Conservation (phyloP, 371 early-diverging fungal genomes). For the Syncephalastrum contaminatum region DNA sequence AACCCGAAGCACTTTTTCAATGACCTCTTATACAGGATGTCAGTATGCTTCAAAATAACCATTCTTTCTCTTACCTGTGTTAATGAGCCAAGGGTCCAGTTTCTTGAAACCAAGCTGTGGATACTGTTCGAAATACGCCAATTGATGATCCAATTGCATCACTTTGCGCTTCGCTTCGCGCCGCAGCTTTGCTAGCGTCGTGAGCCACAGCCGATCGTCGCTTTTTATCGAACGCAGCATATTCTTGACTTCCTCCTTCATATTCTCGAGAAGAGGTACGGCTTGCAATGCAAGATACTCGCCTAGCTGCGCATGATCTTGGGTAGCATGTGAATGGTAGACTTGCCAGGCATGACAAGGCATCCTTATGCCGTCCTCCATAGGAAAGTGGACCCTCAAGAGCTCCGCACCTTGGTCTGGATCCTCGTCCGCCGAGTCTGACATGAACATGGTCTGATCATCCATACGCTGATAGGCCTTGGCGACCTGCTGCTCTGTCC, state of each 20-base stretch:
- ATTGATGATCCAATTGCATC: slow-evolving; percentile 25
- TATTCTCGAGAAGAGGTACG: slow-evolving; percentile 27
- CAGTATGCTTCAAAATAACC: neutral
- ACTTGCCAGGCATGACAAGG: slow-evolving; percentile 38
- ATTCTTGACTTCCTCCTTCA: slow-evolving; percentile 36
- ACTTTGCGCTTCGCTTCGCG: slow-evolving; percentile 26
- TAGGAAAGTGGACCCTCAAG: slow-evolving; percentile 28
- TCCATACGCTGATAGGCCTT: slow-evolving; percentile 30
- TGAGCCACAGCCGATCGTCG: slow-evolving; percentile 34
- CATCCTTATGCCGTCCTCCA: slow-evolving; percentile 22
- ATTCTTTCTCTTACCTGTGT: slow-evolving; percentile 26
- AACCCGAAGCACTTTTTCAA: slow-evolving; percentile 40
- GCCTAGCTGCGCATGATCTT: slow-evolving; percentile 29
- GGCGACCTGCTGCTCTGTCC: slow-evolving; percentile 26
- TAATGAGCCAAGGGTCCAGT: slow-evolving; percentile 43
- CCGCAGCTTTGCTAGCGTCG: slow-evolving; percentile 26
- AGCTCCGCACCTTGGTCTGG: slow-evolving; percentile 6
- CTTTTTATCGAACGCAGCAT: slow-evolving; percentile 35
- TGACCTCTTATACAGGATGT: slow-evolving; percentile 23
- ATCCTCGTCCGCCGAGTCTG: neutral
- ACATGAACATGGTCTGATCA: slow-evolving; percentile 10
- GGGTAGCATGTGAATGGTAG: slow-evolving; percentile 20
- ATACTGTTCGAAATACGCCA: slow-evolving; percentile 39
- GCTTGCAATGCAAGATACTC: slow-evolving; percentile 29
- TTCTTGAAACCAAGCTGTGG: slow-evolving; percentile 30